These are phyloP conservation scores for Meredithiella fracta DNA, from an alignment of 2,329 filamentous ascomycete species.

Conservation along the genomic window DNA sequence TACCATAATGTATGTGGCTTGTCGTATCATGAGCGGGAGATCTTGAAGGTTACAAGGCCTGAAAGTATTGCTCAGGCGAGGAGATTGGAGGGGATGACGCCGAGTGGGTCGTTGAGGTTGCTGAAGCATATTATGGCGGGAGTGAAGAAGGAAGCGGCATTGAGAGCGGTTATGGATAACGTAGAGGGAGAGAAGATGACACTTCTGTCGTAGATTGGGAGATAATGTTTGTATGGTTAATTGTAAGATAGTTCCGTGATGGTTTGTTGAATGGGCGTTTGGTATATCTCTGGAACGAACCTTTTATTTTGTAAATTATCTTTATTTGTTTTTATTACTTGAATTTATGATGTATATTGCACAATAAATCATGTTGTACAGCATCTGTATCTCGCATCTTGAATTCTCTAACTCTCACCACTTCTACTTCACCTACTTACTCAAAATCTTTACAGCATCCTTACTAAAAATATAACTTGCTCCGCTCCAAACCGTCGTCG, in stretches of 20 bases:
- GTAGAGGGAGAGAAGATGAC: neutral
- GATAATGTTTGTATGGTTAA: neutral
- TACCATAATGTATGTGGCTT: constrained; percentile 60
- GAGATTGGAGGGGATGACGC: constrained; percentile 64
- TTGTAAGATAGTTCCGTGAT: neutral
- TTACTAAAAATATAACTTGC: constrained; percentile 83
- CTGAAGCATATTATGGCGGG: constrained; percentile 37
- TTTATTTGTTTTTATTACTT: neutral
- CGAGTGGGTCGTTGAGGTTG: constrained; percentile 42
- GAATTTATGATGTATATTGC: neutral
- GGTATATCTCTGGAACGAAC: neutral
- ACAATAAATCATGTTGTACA: neutral
- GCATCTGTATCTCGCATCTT: too few species aligned
- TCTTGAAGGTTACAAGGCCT: constrained; percentile 53
- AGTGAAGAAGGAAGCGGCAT: constrained; percentile 10
- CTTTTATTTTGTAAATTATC: neutral
- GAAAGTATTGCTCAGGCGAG: constrained; percentile 81
- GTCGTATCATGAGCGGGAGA: constrained; percentile 60
- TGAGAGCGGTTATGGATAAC: constrained; percentile 9
- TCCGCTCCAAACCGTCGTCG: constrained; percentile 85
- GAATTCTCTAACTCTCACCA: neutral
- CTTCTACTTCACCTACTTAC: constrained; percentile 16
- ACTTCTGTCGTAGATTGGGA: neutral
- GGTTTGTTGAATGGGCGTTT: neutral
- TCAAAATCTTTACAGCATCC: constrained; percentile 76